Evolutionary conservation across 441 rosid species (phyloP).

Genomic region (Jatropha podagrica): DNA sequence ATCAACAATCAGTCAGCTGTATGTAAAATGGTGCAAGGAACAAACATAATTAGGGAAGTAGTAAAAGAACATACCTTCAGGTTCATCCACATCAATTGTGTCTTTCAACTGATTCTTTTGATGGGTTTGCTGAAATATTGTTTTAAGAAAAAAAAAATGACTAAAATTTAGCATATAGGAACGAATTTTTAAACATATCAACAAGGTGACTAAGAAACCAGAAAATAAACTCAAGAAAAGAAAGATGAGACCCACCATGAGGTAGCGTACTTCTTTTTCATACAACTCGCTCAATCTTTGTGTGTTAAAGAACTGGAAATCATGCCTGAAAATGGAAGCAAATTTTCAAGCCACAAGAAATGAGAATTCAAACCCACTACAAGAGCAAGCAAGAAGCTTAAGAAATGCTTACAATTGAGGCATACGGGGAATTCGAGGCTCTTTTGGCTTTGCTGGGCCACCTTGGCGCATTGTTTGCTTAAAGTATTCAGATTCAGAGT

Average conservation of each 20-base stretch:
- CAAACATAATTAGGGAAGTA: background rate
- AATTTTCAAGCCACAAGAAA: background rate
- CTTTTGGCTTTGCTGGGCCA: constrained; percentile 93
- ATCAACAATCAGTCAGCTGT: constrained; percentile 28
- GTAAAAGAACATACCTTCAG: constrained; percentile 65
- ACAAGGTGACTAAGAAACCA: background rate
- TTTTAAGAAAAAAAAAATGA: background rate
- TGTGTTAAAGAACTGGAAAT: constrained; percentile 94
- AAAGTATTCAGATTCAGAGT: constrained; percentile 96
- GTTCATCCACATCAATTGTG: constrained; percentile 91
- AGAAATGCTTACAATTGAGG: constrained; percentile 77
- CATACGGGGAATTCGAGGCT: constrained; percentile 99
- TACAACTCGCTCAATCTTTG: constrained; percentile 93
- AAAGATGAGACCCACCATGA: constrained; percentile 62
- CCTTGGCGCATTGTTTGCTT: constrained; percentile 99
- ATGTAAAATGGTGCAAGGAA: background rate
- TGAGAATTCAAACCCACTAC: constrained; percentile 13
- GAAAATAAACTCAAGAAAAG: constrained; percentile 10
- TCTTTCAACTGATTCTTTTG: constrained; percentile 96
- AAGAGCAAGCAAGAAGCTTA: constrained; percentile 8
- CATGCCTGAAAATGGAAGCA: constrained; percentile 62
- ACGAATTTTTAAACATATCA: constrained; percentile 2
- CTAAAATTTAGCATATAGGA: background rate
- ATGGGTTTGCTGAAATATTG: constrained; percentile 73
- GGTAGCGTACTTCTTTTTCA: constrained; percentile 98